Percentiles rank a stretch among this genome's conserved stretches.
phyloP scores from a whole-genome alignment of 1,284 basidiomycete species.

The Naganishia liquefaciens region DNA sequence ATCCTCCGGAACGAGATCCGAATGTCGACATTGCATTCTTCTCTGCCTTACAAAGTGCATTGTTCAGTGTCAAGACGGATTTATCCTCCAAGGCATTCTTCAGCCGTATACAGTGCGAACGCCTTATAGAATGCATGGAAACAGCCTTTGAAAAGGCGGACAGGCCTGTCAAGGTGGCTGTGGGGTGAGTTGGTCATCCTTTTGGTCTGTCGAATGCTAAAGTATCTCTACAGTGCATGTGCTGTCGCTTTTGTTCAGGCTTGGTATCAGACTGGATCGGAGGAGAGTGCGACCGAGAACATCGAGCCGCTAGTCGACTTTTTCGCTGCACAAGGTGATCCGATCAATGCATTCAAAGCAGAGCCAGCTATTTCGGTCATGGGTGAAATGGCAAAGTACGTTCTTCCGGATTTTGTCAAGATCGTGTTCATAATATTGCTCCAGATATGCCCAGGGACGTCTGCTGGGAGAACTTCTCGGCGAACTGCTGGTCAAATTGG shows the following conservation, averaged over 20 bases:
- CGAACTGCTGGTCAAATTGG: constrained; percentile 69
- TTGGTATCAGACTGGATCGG: constrained; percentile 11
- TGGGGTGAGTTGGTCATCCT: constrained; percentile 9
- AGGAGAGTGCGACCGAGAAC: constrained; percentile 1
- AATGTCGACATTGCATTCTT: constrained; percentile 18
- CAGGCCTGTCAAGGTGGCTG: constrained; percentile 11
- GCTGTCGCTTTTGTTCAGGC: constrained; percentile 23
- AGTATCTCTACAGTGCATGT: constrained; percentile 8
- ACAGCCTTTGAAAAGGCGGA: constrained; percentile 7
- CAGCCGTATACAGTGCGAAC: constrained; percentile 8
- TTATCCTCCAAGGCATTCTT: constrained; percentile 1
- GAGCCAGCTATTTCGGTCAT: constrained; percentile 31
- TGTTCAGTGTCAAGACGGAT: not conserved
- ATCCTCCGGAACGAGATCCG: not conserved
- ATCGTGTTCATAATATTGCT: not conserved
- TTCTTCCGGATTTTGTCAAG: not conserved
- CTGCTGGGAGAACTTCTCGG: constrained; percentile 65
- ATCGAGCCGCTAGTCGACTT: constrained; percentile 21
- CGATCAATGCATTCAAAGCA: constrained; percentile 14
- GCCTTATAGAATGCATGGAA: constrained; percentile 14
- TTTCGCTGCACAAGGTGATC: constrained; percentile 5
- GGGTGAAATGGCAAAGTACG: constrained; percentile 32
- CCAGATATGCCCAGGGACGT: constrained; percentile 60
- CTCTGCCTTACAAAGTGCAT: constrained; percentile 3
- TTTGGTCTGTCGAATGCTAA: not conserved